Evolutionary conservation across 805 yeast species (phyloP).

Genomic region (Tetrapisispora pingtungensis): DNA sequence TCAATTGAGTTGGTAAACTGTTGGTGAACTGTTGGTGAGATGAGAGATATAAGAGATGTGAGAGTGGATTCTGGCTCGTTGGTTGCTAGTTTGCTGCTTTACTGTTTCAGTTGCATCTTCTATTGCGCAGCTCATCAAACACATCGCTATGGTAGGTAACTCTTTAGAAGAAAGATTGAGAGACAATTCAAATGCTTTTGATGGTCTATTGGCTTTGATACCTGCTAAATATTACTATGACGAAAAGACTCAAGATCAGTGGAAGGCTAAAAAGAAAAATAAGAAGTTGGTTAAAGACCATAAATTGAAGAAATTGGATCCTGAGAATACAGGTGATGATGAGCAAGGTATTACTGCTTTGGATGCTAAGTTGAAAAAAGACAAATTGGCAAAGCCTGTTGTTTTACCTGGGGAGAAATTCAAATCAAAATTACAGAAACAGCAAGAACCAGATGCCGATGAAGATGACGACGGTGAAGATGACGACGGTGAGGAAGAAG

Average conservation of each 20-base stretch:
- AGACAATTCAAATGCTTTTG: constrained; percentile 72
- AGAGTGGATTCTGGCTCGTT: too few relatives aligned
- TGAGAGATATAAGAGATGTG: too few relatives aligned
- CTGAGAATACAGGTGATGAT: constrained; percentile 33
- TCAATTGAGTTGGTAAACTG: neutral
- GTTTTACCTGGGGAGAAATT: constrained; percentile 30
- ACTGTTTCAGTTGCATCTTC: too few relatives aligned
- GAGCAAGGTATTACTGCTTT: constrained; percentile 47
- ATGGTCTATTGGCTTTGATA: constrained; percentile 78
- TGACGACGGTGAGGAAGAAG: constrained; percentile 41
- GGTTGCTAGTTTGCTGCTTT: too few relatives aligned
- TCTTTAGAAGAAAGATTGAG: constrained; percentile 66
- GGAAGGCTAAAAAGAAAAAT: constrained; percentile 75
- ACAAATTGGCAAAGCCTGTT: constrained; percentile 41
- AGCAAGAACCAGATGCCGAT: constrained; percentile 14
- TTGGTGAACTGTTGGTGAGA: too few relatives aligned
- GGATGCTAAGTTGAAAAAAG: constrained; percentile 47
- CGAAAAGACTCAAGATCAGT: constrained; percentile 79
- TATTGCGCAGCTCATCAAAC: too few relatives aligned
- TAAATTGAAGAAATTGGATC: constrained; percentile 68
- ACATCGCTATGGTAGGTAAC: constrained; percentile 27
- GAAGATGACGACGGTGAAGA: constrained; percentile 11
- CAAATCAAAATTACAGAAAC: constrained; percentile 8
- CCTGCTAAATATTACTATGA: constrained; percentile 94
- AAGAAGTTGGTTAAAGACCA: constrained; percentile 52